A percentile compares a stretch with the other conserved stretches of the same genome.
Conservation (phyloP, 192 early-diverging fungal species). For the Mortierella claussenii region DNA sequence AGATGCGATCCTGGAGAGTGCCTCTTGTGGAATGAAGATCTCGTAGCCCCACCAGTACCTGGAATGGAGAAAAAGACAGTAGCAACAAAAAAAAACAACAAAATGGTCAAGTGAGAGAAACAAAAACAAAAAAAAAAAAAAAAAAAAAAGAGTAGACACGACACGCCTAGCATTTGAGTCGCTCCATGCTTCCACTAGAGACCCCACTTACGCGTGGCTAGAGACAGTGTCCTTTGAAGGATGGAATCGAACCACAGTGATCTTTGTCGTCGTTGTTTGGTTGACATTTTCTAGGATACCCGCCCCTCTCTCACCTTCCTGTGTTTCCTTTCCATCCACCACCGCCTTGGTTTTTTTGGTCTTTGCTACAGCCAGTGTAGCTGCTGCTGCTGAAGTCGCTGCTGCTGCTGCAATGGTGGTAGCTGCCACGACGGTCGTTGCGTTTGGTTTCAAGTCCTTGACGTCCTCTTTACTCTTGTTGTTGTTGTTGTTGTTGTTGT, state of each 20-base stretch:
- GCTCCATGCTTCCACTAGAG: too few relatives aligned
- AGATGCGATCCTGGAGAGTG: slow-evolving; percentile 50
- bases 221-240: slow-evolving; percentile 41
- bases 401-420: slow-evolving; percentile 46
- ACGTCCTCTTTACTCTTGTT: background rate
- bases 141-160: background rate
- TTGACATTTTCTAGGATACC: background rate
- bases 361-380: slow-evolving; percentile 21
- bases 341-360: background rate
- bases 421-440: slow-evolving; percentile 26
- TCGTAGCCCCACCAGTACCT: slow-evolving; percentile 60
- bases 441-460: slow-evolving; percentile 5
- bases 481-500: background rate
- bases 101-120: too few relatives aligned
- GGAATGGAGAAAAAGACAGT: background rate
- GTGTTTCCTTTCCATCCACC: background rate
- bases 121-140: background rate
- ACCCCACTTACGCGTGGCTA: slow-evolving; percentile 34
- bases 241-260: slow-evolving; percentile 19
- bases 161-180: too few relatives aligned
- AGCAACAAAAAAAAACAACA: background rate
- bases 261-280: slow-evolving; percentile 14
- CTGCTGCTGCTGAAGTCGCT: slow-evolving; percentile 36
- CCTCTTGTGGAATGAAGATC: slow-evolving; percentile 53
- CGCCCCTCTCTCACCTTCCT: background rate